Evolutionary conservation across 2,329 filamentous ascomycete genomes (phyloP).

Genomic region (Curvularia verruculosa): DNA sequence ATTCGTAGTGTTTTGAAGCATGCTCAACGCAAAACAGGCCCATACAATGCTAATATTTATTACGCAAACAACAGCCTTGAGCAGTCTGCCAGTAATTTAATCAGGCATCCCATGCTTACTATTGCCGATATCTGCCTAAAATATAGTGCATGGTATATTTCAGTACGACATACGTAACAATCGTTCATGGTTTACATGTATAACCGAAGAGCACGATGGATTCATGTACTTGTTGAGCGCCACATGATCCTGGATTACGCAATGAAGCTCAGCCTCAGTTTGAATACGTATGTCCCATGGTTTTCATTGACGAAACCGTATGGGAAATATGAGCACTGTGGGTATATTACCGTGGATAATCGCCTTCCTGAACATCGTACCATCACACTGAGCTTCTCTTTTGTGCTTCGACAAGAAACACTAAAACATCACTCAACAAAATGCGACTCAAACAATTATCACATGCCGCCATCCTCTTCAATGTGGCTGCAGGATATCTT

Average conservation of each 20-base stretch:
- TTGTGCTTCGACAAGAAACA: neutral
- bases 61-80: neutral
- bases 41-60: neutral
- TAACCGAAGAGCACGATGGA: neutral
- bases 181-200: neutral
- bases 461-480: neutral
- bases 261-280: neutral
- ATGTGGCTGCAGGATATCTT: constrained; percentile 9
- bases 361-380: neutral
- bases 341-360: neutral
- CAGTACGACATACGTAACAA: neutral
- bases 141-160: neutral
- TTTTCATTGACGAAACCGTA: neutral
- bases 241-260: neutral
- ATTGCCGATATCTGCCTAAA: neutral
- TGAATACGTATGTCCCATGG: neutral
- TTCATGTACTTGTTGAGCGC: neutral
- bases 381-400: neutral
- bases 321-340: neutral
- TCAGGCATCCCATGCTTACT: neutral
- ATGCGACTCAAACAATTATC: neutral
- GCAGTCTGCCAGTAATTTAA: neutral
- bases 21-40: neutral
- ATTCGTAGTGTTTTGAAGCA: neutral
- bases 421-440: neutral